These are phyloP conservation scores for Zygosaccharomyces pseudobailii DNA, from an alignment of 1,139 yeast species.

Conservation along the genomic window DNA sequence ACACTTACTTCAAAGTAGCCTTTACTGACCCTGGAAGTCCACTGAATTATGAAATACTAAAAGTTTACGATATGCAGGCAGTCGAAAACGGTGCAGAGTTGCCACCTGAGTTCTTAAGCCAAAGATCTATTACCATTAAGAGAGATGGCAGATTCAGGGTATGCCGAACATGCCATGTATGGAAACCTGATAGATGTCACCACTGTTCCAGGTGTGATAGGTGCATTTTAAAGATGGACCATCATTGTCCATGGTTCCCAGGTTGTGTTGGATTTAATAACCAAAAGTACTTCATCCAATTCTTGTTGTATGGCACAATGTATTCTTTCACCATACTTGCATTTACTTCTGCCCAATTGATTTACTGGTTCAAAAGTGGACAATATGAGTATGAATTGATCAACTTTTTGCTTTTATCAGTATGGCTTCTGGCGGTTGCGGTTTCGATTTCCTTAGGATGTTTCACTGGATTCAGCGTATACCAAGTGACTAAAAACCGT, in stretches of 20 bases:
- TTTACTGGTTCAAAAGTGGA: conserved; percentile 47
- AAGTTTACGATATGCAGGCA: conserved; percentile 27
- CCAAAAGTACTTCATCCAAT: conserved; percentile 76
- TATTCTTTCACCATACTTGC: conserved; percentile 44
- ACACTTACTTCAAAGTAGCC: conserved; percentile 54
- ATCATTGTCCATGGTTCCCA: conserved; percentile 97
- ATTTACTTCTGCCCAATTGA: conserved; percentile 42
- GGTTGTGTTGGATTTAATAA: conserved; percentile 80
- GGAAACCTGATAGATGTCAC: conserved; percentile 95
- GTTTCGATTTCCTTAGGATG: conserved; percentile 56
- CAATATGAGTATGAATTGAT: conserved; percentile 41
- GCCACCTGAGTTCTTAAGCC: conserved; percentile 39
- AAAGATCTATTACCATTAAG: conserved; percentile 39
- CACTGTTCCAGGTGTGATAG: conserved; percentile 72
- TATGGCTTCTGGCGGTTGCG: conserved; percentile 57
- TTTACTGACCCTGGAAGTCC: conserved; percentile 64
- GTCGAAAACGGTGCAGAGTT: conserved; percentile 31
- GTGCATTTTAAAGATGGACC: conserved; percentile 80
- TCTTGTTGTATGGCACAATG: conserved; percentile 52
- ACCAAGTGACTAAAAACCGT: conserved; percentile 53
- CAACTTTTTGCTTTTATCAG: conserved; percentile 55
- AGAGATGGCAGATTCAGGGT: conserved; percentile 46
- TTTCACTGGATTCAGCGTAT: conserved; percentile 58
- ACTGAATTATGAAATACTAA: conserved; percentile 42
- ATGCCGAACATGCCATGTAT: conserved; percentile 69